phyloP scores from a whole-genome alignment of 192 early-diverging fungal genomes.

The Pilaira anomala region DNA sequence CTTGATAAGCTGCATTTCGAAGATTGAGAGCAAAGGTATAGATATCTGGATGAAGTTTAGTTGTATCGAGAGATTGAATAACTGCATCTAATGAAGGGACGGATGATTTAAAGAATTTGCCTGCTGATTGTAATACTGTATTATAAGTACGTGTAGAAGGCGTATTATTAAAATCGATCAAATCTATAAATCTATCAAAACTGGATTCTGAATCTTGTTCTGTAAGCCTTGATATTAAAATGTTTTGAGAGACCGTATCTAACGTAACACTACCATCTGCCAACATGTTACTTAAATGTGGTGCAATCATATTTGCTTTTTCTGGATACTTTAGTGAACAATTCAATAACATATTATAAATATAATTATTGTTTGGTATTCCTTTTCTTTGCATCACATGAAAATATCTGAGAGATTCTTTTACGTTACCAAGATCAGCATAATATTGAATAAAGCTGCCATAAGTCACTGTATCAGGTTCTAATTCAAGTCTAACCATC shows the following conservation, averaged over 20 bases:
- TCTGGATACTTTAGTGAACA: constrained; percentile 10
- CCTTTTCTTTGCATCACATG: constrained; percentile 25
- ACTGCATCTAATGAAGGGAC: background rate
- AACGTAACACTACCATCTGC: background rate
- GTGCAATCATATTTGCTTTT: background rate
- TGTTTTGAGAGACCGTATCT: constrained; percentile 11
- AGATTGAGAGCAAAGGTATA: constrained; percentile 19
- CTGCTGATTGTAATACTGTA: constrained; percentile 4
- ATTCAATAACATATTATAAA: constrained; percentile 17
- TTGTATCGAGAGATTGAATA: background rate
- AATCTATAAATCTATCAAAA: constrained; percentile 6
- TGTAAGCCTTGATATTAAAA: background rate
- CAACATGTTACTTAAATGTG: constrained; percentile 3
- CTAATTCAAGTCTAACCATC: background rate
- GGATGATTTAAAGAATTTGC: constrained; percentile 1
- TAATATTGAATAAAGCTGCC: constrained; percentile 24
- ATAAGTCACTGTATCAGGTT: constrained; percentile 21
- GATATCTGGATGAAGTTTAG: constrained; percentile 7
- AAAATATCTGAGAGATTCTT: constrained; percentile 15
- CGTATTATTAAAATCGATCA: background rate
- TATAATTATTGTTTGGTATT: constrained; percentile 7
- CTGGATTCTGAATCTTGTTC: background rate
- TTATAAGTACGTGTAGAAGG: constrained; percentile 17
- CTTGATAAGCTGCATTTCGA: constrained; percentile 19
- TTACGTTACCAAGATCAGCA: background rate